A percentile compares a stretch with the other conserved stretches of the same genome.
Evolutionary conservation across 768 basidiomycete genomes (phyloP).

Genomic region (Galerina marginata): DNA sequence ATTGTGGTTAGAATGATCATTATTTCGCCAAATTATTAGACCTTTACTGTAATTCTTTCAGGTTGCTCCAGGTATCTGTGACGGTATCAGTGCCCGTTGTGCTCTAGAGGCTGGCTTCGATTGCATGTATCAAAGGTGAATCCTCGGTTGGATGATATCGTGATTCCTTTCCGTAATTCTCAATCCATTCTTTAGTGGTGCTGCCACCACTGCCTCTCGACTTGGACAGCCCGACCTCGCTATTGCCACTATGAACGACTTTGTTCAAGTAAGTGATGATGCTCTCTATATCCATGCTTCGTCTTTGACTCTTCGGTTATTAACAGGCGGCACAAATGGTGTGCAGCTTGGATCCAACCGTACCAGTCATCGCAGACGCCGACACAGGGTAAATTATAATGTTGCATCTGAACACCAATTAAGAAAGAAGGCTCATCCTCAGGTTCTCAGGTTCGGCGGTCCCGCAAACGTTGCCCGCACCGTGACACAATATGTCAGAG

Average conservation of each 20-base stretch:
- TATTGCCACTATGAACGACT: slow-evolving; percentile 80
- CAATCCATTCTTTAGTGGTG: slow-evolving; percentile 51
- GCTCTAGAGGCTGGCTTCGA: slow-evolving; percentile 81
- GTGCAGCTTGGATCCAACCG: slow-evolving; percentile 63
- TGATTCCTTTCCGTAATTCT: background rate
- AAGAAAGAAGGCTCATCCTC: background rate
- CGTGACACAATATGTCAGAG: slow-evolving; percentile 68
- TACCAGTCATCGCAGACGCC: slow-evolving; percentile 80
- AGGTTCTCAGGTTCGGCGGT: slow-evolving; percentile 59
- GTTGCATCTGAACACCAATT: background rate
- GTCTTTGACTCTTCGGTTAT: slow-evolving; percentile 4
- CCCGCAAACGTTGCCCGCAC: slow-evolving; percentile 79
- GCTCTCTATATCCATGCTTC: background rate
- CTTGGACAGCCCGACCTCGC: slow-evolving; percentile 82
- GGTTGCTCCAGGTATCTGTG: slow-evolving; percentile 79
- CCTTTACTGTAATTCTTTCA: background rate
- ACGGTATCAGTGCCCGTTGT: slow-evolving; percentile 80
- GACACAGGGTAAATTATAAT: slow-evolving; percentile 65
- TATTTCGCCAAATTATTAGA: background rate
- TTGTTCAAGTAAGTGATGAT: slow-evolving; percentile 55
- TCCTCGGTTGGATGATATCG: background rate
- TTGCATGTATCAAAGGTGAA: slow-evolving; percentile 76
- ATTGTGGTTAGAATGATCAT: slow-evolving; percentile 67
- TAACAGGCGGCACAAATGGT: slow-evolving; percentile 71
- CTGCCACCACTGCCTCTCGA: slow-evolving; percentile 81